Percentiles rank a stretch among this genome's conserved stretches.
These are phyloP conservation scores for Kalmusia sp. DNA, from an alignment of 2,329 filamentous ascomycete species.

Conservation along the genomic window DNA sequence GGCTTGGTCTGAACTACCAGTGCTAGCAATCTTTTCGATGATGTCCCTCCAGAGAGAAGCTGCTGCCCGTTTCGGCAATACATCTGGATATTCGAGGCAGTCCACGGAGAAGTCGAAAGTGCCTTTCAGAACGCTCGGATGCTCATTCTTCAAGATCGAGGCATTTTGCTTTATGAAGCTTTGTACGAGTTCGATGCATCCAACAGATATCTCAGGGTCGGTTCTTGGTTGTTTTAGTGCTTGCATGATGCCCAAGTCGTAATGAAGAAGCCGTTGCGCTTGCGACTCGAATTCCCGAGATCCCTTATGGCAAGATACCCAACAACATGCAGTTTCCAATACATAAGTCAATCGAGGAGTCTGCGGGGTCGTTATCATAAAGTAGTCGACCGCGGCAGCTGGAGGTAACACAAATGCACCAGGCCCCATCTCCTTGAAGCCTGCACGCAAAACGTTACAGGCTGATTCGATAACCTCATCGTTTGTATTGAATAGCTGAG, in stretches of 20 bases:
- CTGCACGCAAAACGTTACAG: conserved; percentile 74
- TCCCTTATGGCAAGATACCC: conserved; percentile 57
- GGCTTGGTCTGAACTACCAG: conserved; percentile 32
- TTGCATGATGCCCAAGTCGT: conserved; percentile 69
- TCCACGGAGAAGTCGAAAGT: conserved; percentile 76
- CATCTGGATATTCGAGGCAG: conserved; percentile 74
- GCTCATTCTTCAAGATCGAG: conserved; percentile 67
- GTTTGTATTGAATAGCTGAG: conserved; percentile 63
- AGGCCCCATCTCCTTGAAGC: conserved; percentile 75
- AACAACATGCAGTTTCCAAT: conserved; percentile 74
- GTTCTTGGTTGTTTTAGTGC: conserved; percentile 67
- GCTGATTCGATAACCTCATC: conserved; percentile 75
- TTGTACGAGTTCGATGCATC: conserved; percentile 74
- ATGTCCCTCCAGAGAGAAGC: conserved; percentile 72
- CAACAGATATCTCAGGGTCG: conserved; percentile 76
- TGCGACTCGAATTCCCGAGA: conserved; percentile 47
- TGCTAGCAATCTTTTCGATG: conserved; percentile 40
- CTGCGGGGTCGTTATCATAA: conserved; percentile 65
- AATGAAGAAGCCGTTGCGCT: conserved; percentile 56
- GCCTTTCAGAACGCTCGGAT: conserved; percentile 65
- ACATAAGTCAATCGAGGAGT: conserved; percentile 73
- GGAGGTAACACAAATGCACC: conserved; percentile 80
- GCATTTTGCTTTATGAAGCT: conserved; percentile 68
- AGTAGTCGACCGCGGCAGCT: conserved; percentile 69
- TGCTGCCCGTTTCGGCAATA: conserved; percentile 76